Conservation (phyloP, 2,329 filamentous ascomycete genomes). For the Colletotrichum gloeosporioides region DNA sequence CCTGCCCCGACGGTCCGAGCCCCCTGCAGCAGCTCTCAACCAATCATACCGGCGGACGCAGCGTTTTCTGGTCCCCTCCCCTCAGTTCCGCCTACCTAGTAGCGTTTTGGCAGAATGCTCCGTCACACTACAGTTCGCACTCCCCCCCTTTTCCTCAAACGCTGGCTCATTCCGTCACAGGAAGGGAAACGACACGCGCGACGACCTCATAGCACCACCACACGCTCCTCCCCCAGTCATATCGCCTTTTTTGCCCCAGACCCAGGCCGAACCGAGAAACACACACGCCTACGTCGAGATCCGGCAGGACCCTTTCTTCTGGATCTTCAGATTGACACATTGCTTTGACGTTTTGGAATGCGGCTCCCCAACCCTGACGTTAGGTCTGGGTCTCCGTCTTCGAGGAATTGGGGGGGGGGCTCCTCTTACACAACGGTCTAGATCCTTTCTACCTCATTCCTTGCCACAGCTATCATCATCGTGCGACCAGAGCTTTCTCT, state of each 20-base stretch:
- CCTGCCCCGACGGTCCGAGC: constrained; percentile 1
- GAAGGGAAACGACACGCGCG: constrained; percentile 14
- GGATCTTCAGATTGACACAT: constrained; percentile 12
- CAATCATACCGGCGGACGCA: not conserved
- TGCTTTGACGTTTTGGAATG: not conserved
- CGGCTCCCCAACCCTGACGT: constrained; percentile 3
- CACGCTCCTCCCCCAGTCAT: not conserved
- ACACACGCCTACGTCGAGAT: not conserved
- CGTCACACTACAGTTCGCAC: not conserved
- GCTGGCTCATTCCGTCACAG: constrained; percentile 18
- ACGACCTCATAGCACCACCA: constrained; percentile 19
- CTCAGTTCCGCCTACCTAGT: not conserved
- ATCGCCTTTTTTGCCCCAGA: not conserved
- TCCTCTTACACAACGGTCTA: not conserved
- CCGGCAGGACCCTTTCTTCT: not conserved
- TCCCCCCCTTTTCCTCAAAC: constrained; percentile 11
- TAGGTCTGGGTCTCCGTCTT: not conserved
- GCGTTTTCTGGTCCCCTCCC: not conserved
- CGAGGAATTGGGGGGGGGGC: not conserved
- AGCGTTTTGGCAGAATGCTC: constrained; percentile 15
- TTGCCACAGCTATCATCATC: constrained; percentile 15
- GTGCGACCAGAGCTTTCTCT: not conserved
- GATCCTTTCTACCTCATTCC: not conserved
- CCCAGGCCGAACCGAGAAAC: not conserved
- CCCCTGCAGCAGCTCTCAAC: not conserved